Evolutionary conservation across 2,329 filamentous ascomycete species (phyloP).

Genomic region (Trichoderma brevicompactum): DNA sequence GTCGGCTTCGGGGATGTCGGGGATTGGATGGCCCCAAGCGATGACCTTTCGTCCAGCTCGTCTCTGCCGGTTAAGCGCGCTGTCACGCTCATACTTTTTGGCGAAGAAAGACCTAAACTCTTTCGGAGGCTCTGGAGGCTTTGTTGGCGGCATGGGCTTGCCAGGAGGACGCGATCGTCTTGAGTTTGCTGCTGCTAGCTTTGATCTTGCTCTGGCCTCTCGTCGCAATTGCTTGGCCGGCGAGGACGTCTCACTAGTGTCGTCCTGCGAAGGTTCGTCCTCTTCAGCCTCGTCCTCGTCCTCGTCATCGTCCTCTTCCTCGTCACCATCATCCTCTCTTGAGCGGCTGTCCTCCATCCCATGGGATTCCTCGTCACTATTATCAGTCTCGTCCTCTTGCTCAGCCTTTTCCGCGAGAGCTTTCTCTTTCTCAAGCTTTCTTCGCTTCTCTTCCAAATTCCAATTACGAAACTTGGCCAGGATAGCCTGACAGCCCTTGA

Average conservation of each 20-base stretch:
- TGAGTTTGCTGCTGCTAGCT: conserved; percentile 44
- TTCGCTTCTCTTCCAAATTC: conserved; percentile 86
- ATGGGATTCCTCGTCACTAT: conserved; percentile 31
- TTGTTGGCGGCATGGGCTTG: conserved; percentile 37
- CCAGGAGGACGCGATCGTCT: conserved; percentile 40
- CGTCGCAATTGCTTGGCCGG: conserved; percentile 73
- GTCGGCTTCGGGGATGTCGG: conserved; percentile 70
- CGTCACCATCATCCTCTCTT: conserved; percentile 31
- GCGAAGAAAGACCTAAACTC: conserved; percentile 87
- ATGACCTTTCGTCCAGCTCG: conserved; percentile 70
- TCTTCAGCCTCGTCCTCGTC: conserved; percentile 32
- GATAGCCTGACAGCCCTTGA: conserved; percentile 78
- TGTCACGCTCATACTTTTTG: conserved; percentile 78
- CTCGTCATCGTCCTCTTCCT: conserved; percentile 44
- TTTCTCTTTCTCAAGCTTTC: conserved; percentile 76
- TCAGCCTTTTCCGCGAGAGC: conserved; percentile 41
- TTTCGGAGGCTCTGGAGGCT: conserved; percentile 49
- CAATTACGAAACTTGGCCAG: conserved; percentile 86
- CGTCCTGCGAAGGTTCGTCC: conserved; percentile 55
- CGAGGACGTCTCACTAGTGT: conserved; percentile 52
- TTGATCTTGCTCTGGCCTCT: conserved; percentile 65
- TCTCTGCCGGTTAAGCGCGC: conserved; percentile 73
- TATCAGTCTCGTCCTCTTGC: conserved; percentile 45
- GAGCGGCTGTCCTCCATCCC: conserved; percentile 41
- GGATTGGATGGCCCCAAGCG: conserved; percentile 82